phyloP scores from a whole-genome alignment of 495 filamentous ascomycete genomes.

The Trichoderma orchidacearum region DNA sequence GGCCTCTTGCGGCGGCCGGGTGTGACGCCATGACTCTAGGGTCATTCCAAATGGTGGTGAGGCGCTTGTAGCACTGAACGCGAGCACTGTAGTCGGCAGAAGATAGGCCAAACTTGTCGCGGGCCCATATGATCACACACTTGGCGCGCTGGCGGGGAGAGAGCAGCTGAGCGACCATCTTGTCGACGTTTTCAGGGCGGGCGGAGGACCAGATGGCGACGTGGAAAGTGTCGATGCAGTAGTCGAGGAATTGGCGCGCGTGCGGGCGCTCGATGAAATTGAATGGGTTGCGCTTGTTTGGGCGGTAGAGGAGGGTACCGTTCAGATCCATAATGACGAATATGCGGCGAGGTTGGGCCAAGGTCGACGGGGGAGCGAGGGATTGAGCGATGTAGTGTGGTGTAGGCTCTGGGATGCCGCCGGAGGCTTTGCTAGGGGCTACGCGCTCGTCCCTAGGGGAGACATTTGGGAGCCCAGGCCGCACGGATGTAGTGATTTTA shows the following conservation, averaged over 20 bases:
- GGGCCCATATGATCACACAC: slow-evolving; percentile 57
- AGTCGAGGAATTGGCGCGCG: slow-evolving; percentile 50
- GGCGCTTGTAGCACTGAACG: slow-evolving; percentile 76
- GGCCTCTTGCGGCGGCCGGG: slow-evolving; percentile 20
- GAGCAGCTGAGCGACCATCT: slow-evolving; percentile 45
- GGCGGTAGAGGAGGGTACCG: slow-evolving; percentile 72
- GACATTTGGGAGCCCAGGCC: not conserved
- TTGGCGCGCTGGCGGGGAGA: slow-evolving; percentile 18
- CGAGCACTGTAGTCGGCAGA: slow-evolving; percentile 48
- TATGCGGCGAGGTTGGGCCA: slow-evolving; percentile 27
- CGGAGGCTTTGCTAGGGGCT: slow-evolving; percentile 25
- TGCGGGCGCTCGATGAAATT: slow-evolving; percentile 47
- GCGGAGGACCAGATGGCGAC: slow-evolving; percentile 93
- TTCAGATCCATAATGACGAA: slow-evolving; percentile 87
- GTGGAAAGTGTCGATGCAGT: slow-evolving; percentile 50
- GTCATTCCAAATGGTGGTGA: slow-evolving; percentile 57
- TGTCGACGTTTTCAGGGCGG: slow-evolving; percentile 47
- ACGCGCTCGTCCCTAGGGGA: slow-evolving; percentile 10
- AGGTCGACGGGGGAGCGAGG: slow-evolving; percentile 4
- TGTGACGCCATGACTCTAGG: slow-evolving; percentile 35
- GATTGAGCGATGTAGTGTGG: slow-evolving; percentile 21
- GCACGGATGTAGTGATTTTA: not conserved
- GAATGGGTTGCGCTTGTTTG: slow-evolving; percentile 27
- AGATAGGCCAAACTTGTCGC: slow-evolving; percentile 61
- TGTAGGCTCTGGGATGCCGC: slow-evolving; percentile 33